phyloP scores from a whole-genome alignment of 2,329 filamentous ascomycete genomes.

The Lasiodiplodia gonubiensis region DNA sequence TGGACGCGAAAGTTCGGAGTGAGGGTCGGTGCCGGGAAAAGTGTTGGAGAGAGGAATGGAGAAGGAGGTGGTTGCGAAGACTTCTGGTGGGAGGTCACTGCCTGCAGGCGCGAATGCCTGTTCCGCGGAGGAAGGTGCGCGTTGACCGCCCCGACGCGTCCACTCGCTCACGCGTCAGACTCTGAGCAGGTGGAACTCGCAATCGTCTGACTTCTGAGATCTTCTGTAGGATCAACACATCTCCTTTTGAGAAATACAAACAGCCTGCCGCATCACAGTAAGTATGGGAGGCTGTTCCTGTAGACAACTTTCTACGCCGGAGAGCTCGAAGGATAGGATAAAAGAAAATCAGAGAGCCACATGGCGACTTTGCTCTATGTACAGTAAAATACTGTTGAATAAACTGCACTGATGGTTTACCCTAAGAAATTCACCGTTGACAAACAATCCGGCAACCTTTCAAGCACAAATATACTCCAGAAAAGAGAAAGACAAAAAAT shows the following conservation, averaged over 20 bases:
- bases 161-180: neutral
- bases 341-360: neutral
- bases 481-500: no score
- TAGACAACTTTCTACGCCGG: neutral
- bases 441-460: no score
- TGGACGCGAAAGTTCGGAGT: neutral
- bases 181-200: neutral
- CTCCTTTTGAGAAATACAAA: neutral
- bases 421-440: no score
- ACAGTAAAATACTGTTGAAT: no score
- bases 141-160: neutral
- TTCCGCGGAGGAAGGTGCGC: slow-evolving; percentile 1
- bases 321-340: neutral
- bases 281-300: neutral
- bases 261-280: no score
- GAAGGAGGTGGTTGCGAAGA: neutral
- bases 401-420: no score
- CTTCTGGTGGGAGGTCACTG: no score
- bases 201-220: neutral
- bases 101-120: neutral
- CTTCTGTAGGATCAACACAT: neutral
- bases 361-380: no score
- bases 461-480: no score
- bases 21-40: neutral
- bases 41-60: neutral